Evolutionary conservation across 169 alveolate genomes (phyloP).

Genomic region (Besnoitia besnoiti): DNA sequence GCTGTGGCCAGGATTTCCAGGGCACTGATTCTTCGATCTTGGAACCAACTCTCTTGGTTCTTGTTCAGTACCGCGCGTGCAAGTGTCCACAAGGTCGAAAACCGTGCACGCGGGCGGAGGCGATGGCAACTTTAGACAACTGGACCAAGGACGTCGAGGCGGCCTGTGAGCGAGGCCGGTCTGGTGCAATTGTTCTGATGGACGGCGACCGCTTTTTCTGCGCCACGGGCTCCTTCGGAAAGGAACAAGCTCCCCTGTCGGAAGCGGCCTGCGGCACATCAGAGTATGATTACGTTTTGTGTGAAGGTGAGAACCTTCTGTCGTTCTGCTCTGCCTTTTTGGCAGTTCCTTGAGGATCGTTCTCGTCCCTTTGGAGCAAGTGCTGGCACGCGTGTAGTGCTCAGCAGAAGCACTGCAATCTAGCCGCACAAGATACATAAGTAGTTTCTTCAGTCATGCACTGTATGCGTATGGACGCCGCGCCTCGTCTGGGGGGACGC

Average conservation of each 20-base stretch:
- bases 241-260: not conserved
- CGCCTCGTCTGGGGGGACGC: too few relatives aligned
- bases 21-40: not conserved
- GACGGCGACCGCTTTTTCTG: not conserved
- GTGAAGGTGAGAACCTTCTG: not conserved
- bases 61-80: conserved; percentile 4
- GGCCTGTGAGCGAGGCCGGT: not conserved
- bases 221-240: not conserved
- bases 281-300: not conserved
- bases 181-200: not conserved
- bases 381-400: too few relatives aligned
- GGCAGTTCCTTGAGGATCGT: too few relatives aligned
- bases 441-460: too few relatives aligned
- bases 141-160: not conserved
- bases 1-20: too few relatives aligned
- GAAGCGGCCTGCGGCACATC: not conserved
- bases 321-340: not conserved
- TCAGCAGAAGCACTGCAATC: too few relatives aligned
- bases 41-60: not conserved
- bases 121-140: not conserved
- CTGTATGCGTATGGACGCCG: too few relatives aligned
- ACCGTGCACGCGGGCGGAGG: conserved; percentile 34
- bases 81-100: not conserved
- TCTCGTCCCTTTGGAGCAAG: too few relatives aligned
- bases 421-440: too few relatives aligned